Evolutionary conservation across 768 basidiomycete species (phyloP).

Genomic region (Amanita pseudoporphyria): DNA sequence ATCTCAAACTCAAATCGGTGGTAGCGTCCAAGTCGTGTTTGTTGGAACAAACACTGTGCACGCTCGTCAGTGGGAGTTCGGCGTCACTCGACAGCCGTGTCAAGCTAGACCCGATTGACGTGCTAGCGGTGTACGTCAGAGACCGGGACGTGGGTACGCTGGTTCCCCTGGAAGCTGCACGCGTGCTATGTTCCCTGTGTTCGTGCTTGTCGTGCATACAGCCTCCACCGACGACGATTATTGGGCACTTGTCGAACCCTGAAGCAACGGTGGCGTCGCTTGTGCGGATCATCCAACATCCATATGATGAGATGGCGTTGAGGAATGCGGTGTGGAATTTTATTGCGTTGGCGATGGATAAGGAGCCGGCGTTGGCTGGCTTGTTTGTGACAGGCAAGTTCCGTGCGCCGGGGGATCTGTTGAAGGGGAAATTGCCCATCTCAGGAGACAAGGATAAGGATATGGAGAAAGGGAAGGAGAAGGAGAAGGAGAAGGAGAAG

Average conservation of each 20-base stretch:
- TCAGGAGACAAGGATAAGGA: constrained; percentile 17
- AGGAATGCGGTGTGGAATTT: constrained; percentile 80
- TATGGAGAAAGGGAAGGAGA: constrained; percentile 24
- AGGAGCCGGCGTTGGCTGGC: constrained; percentile 77
- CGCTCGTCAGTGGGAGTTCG: constrained; percentile 43
- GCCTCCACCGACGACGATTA: constrained; percentile 61
- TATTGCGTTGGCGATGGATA: constrained; percentile 70
- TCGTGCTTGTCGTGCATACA: constrained; percentile 51
- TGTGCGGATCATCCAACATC: constrained; percentile 67
- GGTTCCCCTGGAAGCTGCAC: constrained; percentile 59
- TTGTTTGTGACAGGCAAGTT: constrained; percentile 74
- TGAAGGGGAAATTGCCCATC: constrained; percentile 24
- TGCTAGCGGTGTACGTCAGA: constrained; percentile 58
- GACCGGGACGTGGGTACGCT: constrained; percentile 48
- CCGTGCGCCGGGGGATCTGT: constrained; percentile 29
- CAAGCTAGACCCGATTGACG: constrained; percentile 65
- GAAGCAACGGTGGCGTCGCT: constrained; percentile 59
- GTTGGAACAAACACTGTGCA: constrained; percentile 69
- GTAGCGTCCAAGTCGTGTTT: constrained; percentile 43
- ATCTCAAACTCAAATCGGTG: constrained; percentile 45
- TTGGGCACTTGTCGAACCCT: constrained; percentile 70
- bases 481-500: constrained; percentile 15
- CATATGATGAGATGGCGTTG: constrained; percentile 66
- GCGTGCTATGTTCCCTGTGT: constrained; percentile 58
- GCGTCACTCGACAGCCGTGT: constrained; percentile 34